Evolutionary conservation across 352 stramenopile genomes (phyloP).

Genomic region (Phytophthora tentaculata): DNA sequence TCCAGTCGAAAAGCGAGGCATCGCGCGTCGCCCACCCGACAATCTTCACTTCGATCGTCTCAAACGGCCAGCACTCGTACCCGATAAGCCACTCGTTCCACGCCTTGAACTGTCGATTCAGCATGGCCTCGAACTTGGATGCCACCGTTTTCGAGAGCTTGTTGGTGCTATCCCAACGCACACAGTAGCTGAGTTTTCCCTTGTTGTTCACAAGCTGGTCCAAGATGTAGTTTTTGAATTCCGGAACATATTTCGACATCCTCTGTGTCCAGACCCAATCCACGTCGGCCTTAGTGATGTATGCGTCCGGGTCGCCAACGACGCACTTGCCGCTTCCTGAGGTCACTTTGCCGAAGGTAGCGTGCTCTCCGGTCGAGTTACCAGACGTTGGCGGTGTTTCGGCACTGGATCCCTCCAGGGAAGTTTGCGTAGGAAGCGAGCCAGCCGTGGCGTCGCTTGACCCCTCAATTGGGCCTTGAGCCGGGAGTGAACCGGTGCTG

Average conservation of each 20-base stretch:
- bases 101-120: slow-evolving; percentile 38
- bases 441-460: slow-evolving; percentile 1
- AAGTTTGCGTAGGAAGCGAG: slow-evolving; percentile 7
- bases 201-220: slow-evolving; percentile 51
- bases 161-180: slow-evolving; percentile 58
- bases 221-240: slow-evolving; percentile 50
- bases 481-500: slow-evolving; percentile 9
- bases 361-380: slow-evolving; percentile 23
- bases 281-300: slow-evolving; percentile 23
- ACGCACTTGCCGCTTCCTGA: slow-evolving; percentile 33
- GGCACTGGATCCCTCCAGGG: slow-evolving; percentile 13
- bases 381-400: slow-evolving; percentile 1
- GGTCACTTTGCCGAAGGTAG: slow-evolving; percentile 35
- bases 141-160: slow-evolving; percentile 45
- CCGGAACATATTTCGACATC: slow-evolving; percentile 25
- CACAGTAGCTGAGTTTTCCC: slow-evolving; percentile 45
- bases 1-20: slow-evolving; percentile 47
- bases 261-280: slow-evolving; percentile 33
- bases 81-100: slow-evolving; percentile 37
- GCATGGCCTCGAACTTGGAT: slow-evolving; percentile 55
- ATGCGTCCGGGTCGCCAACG: slow-evolving; percentile 28
- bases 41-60: slow-evolving; percentile 47
- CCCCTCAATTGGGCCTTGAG: slow-evolving; percentile 13
- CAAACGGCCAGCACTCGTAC: slow-evolving; percentile 50
- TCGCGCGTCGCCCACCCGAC: slow-evolving; percentile 48